phyloP scores from a whole-genome alignment of 495 filamentous ascomycete genomes.

The Podospora conica region DNA sequence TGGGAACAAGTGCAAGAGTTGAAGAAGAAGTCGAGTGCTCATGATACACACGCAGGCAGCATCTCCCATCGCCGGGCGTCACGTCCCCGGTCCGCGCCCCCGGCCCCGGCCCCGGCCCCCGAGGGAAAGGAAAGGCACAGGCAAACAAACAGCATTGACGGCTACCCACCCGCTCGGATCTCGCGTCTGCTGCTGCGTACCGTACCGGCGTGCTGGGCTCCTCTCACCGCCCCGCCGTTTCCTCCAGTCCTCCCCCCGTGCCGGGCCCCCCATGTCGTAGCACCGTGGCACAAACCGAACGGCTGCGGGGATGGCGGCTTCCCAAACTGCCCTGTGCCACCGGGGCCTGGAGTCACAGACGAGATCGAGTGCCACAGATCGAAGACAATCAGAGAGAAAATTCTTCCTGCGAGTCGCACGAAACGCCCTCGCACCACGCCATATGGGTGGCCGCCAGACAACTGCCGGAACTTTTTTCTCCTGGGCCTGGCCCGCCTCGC shows the following conservation, averaged over 20 bases:
- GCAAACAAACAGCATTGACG: too few species aligned
- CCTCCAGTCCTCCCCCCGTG: background rate
- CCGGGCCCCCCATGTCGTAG: background rate
- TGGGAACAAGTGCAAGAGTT: too few species aligned
- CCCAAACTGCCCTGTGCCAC: background rate
- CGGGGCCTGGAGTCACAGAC: background rate
- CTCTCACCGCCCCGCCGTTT: background rate
- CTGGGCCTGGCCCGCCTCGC: background rate
- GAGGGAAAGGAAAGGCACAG: background rate
- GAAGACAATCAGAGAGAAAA: background rate
- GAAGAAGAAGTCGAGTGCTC: too few species aligned
- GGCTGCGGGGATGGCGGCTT: background rate
- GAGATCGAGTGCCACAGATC: constrained; percentile 19
- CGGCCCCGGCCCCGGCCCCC: background rate
- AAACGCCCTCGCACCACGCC: too few species aligned
- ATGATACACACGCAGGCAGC: too few species aligned
- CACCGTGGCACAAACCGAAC: background rate
- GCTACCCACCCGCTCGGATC: background rate
- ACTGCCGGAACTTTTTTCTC: background rate
- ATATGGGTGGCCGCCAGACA: background rate
- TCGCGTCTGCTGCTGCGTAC: background rate
- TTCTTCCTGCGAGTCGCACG: background rate
- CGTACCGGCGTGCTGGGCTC: background rate
- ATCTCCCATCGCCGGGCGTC: too few species aligned
- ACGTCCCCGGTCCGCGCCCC: background rate